Percentiles rank a stretch among this genome's conserved stretches.
These are phyloP conservation scores for Wickerhamiella shivajii DNA, from an alignment of 805 yeast genomes.

Conservation along the genomic window DNA sequence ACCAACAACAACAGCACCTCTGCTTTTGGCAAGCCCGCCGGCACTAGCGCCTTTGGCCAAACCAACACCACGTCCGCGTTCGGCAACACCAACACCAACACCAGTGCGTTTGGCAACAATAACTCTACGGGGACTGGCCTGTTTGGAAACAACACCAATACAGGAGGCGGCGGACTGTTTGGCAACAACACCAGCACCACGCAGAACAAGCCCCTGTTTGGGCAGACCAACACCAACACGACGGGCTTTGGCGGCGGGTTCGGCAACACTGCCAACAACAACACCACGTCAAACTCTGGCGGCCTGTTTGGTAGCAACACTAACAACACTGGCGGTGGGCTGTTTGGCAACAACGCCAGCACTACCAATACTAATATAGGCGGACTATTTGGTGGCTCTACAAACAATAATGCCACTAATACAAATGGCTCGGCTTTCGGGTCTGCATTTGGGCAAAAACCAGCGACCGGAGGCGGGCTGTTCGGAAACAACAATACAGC, in stretches of 20 bases:
- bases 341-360: constrained; percentile 13
- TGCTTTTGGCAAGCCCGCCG: constrained; percentile 28
- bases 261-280: constrained; percentile 11
- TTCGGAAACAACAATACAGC: constrained; percentile 20
- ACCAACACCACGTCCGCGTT: constrained; percentile 6
- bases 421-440: background rate
- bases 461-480: constrained; percentile 18
- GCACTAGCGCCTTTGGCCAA: constrained; percentile 18
- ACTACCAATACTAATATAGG: constrained; percentile 10
- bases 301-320: constrained; percentile 13
- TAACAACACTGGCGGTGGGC: constrained; percentile 3
- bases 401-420: constrained; percentile 4
- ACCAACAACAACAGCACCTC: constrained; percentile 21
- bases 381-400: constrained; percentile 8
- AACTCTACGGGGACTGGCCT: constrained; percentile 6
- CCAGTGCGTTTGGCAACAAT: constrained; percentile 13
- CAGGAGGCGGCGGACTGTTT: constrained; percentile 6
- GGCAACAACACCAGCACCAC: constrained; percentile 2
- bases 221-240: constrained; percentile 8
- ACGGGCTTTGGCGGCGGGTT: constrained; percentile 16
- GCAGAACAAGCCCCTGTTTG: constrained; percentile 13
- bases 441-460: constrained; percentile 9
- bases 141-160: constrained; percentile 5
- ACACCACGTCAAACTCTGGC: constrained; percentile 11
- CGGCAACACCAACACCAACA: constrained; percentile 7